Percentiles rank a stretch among this genome's conserved stretches.
Conservation (phyloP, 2,329 filamentous ascomycete genomes). For the Cladophialophora chaetospira region DNA sequence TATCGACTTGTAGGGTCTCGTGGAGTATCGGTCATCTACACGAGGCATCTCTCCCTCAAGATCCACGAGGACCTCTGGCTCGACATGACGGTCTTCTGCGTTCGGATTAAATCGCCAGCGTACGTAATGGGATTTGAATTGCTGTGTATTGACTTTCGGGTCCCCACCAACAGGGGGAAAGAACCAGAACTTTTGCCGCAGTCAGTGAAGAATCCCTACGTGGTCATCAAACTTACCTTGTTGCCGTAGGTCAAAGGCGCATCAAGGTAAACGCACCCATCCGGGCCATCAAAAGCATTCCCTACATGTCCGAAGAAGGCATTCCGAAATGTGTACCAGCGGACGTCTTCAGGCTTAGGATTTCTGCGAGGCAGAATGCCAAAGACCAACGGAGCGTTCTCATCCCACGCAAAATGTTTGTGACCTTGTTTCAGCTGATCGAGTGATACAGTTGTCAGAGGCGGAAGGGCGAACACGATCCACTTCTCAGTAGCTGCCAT, state of each 20-base stretch:
- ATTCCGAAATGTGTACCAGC: slow-evolving; percentile 27
- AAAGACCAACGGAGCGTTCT: slow-evolving; percentile 56
- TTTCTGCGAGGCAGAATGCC: slow-evolving; percentile 55
- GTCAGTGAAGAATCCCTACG: slow-evolving; percentile 39
- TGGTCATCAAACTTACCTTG: too few species aligned
- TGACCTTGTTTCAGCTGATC: slow-evolving; percentile 50
- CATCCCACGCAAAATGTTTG: slow-evolving; percentile 57
- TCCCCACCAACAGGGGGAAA: slow-evolving; percentile 21
- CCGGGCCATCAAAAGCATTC: too few species aligned
- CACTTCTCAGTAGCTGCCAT: slow-evolving; percentile 52
- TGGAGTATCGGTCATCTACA: slow-evolving; percentile 37
- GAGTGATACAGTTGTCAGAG: slow-evolving; percentile 46
- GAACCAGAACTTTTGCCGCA: slow-evolving; percentile 40
- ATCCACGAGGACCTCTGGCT: slow-evolving; percentile 41
- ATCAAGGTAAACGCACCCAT: too few species aligned
- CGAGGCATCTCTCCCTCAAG: slow-evolving; percentile 33
- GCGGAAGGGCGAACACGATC: slow-evolving; percentile 51
- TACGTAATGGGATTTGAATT: too few species aligned
- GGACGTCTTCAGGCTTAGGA: slow-evolving; percentile 55
- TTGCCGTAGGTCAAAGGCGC: too few species aligned
- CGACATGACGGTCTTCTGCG: slow-evolving; percentile 38
- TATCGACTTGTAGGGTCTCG: too few species aligned
- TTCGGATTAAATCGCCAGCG: slow-evolving; percentile 38
- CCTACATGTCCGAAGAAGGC: too few species aligned
- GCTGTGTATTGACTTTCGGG: slow-evolving; percentile 31